Base-by-base conservation (phyloP, 129 eudicot species). In the Flaveria trinervia region DNA sequence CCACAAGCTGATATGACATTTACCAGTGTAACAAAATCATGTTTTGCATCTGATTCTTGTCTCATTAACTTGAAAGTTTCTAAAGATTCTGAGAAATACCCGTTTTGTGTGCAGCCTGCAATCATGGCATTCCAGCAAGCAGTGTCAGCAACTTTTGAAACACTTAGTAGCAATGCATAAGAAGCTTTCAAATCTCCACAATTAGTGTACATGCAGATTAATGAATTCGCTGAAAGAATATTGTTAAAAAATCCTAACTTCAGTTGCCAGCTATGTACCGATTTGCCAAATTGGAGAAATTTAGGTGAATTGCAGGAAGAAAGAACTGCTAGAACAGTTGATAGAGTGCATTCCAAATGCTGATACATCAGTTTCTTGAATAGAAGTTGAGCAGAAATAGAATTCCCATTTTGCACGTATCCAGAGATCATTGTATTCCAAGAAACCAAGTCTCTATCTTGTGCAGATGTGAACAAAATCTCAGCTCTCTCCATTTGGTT, bases 361-460 rank as follows among this genome's bases (percentile, higher is more conserved):
- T 69, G 65, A 16, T 7, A 7, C 44, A 85, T 72, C 39, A 90
- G 80, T 67, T 83, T 71, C 78, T 77, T 90, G 73, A 90, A 87
- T 69, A 87, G 41, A 54, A 10, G 11, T 36, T 85, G 96, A 73
- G 92, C 87, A 81, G 62, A 81, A 23, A 18, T 16, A 25, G 74
- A 83, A n/a, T 65, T 22, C 13, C 85, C 90, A 67, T 79, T 90
- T 60, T 85, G 88, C 72, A 87, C 71, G 77, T 90, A 83, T 48
- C 96, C 96, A 8, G 84, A 85, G 1, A 87, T 90, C 87, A 90
- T 79, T 3, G 96, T 83, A 62, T 90, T 90, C 88, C 88, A 90
- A 22, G 96, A 64, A 56, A 89, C 82, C 83, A 85, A 70, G 61
- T 89, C 96, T 62, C 61, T 77, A 45, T 83, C 72, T 56, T 70